Evolutionary conservation across 495 filamentous ascomycete genomes (phyloP).

Genomic region (Penicillium simplicissimum): DNA sequence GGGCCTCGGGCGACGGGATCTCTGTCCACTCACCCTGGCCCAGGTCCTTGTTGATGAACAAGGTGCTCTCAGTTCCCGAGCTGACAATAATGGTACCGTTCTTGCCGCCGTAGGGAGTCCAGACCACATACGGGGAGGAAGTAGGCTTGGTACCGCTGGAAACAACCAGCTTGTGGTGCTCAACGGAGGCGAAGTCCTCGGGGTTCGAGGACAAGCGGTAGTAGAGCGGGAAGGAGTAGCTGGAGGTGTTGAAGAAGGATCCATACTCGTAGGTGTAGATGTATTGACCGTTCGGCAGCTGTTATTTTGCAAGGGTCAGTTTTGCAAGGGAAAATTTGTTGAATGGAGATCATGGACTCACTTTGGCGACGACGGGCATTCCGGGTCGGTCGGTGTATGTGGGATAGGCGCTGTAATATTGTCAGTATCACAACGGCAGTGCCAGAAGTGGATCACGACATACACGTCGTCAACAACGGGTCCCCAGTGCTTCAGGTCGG

Average conservation of each 20-base stretch:
- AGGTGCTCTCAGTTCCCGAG: conserved; percentile 45
- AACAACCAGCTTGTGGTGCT: conserved; percentile 44
- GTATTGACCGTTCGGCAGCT: conserved; percentile 60
- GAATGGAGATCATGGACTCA: conserved; percentile 4
- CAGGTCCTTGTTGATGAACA: conserved; percentile 60
- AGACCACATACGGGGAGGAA: conserved; percentile 56
- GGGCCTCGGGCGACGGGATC: conserved; percentile 46
- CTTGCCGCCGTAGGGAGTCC: conserved; percentile 53
- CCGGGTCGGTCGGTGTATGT: conserved; percentile 65
- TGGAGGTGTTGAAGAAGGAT: conserved; percentile 45
- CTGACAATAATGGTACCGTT: conserved; percentile 62
- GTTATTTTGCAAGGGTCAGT: not conserved
- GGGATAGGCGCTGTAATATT: conserved; percentile 39
- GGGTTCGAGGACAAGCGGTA: conserved; percentile 54
- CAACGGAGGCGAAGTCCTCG: conserved; percentile 48
- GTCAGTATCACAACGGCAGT: conserved; percentile 6
- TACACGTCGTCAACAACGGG: conserved; percentile 61
- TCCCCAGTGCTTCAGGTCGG: conserved; percentile 59
- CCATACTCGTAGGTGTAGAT: conserved; percentile 67
- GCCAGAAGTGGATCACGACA: not conserved
- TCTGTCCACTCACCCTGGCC: conserved; percentile 59
- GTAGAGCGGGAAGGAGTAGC: conserved; percentile 58
- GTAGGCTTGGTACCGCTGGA: conserved; percentile 52
- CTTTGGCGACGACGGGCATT: conserved; percentile 60
- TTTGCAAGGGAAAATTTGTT: too few species aligned